These are phyloP conservation scores for Nigrospora sphaerica DNA, from an alignment of 2,329 filamentous ascomycete species.

Conservation along the genomic window DNA sequence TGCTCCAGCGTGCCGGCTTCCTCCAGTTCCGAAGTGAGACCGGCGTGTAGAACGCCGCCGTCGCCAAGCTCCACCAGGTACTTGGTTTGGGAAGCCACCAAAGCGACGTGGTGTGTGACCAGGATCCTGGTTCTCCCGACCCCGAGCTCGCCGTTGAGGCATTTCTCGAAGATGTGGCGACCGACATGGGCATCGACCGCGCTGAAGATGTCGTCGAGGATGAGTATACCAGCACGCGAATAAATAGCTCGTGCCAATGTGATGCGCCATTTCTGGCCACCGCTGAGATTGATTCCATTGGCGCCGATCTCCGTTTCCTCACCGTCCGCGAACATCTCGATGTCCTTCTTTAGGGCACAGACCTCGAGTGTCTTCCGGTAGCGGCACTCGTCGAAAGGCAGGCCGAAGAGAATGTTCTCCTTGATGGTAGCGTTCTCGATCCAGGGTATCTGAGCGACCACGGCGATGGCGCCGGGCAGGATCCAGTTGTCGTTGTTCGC, in stretches of 20 bases:
- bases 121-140: slow-evolving; percentile 66
- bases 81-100: slow-evolving; percentile 64
- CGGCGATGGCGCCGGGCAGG: slow-evolving; percentile 62
- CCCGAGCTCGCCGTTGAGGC: slow-evolving; percentile 64
- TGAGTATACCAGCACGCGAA: slow-evolving; percentile 66
- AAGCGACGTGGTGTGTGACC: slow-evolving; percentile 71
- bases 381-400: slow-evolving; percentile 61
- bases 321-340: slow-evolving; percentile 69
- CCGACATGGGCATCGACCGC: slow-evolving; percentile 78
- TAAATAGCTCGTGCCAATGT: slow-evolving; percentile 76
- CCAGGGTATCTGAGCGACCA: slow-evolving; percentile 76
- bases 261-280: slow-evolving; percentile 77
- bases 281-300: slow-evolving; percentile 77
- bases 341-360: slow-evolving; percentile 68
- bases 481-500: slow-evolving; percentile 63
- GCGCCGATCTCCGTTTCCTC: slow-evolving; percentile 77
- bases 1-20: slow-evolving; percentile 47
- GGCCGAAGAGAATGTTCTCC: slow-evolving; percentile 72
- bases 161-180: slow-evolving; percentile 70
- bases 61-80: slow-evolving; percentile 69
- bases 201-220: slow-evolving; percentile 81
- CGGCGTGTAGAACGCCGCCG: slow-evolving; percentile 57
- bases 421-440: slow-evolving; percentile 75
- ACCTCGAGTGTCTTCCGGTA: slow-evolving; percentile 65
- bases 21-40: slow-evolving; percentile 57